These are phyloP conservation scores for Salvia splendens DNA, from an alignment of 257 asterid species.

Conservation along the genomic window DNA sequence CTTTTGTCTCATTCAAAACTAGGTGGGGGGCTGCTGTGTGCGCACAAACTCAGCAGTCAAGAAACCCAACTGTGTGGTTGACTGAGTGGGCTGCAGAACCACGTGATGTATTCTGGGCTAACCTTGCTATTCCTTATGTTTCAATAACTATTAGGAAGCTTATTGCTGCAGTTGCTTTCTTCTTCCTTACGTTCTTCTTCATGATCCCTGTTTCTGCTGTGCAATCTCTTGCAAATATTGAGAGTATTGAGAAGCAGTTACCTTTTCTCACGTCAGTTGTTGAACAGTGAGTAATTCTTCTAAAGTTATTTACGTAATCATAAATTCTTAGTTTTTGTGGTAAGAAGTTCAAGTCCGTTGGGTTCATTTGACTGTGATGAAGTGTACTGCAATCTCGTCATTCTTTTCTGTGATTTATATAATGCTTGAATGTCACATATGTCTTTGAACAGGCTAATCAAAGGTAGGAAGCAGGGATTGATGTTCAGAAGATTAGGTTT, in stretches of 20 bases:
- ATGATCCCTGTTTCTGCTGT: conserved; percentile 85
- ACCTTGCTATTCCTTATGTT: conserved; percentile 88
- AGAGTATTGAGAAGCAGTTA: conserved; percentile 64
- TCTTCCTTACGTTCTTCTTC: conserved; percentile 91
- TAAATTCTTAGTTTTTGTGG: neutral
- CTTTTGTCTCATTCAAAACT: conserved; percentile 88
- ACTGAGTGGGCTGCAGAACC: conserved; percentile 98
- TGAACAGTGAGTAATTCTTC: conserved; percentile 60
- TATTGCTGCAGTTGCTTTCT: conserved; percentile 67
- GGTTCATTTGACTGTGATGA: neutral
- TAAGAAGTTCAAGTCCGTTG: neutral
- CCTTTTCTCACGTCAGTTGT: conserved; percentile 64
- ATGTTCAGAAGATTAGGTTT: neutral
- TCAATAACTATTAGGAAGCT: conserved; percentile 80
- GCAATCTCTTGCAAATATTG: conserved; percentile 86
- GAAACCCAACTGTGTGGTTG: conserved; percentile 87
- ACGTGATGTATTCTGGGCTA: conserved; percentile 81
- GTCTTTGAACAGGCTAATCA: neutral
- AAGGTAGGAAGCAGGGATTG: neutral
- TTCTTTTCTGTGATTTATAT: no score
- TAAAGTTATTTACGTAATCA: conserved; percentile 20
- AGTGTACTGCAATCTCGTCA: neutral
- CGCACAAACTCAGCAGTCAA: conserved; percentile 87
- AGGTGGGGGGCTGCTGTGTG: conserved; percentile 97
- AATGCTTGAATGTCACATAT: neutral